Base-by-base conservation (phyloP, 306 rosid genomes). In the Senna siamea region DNA sequence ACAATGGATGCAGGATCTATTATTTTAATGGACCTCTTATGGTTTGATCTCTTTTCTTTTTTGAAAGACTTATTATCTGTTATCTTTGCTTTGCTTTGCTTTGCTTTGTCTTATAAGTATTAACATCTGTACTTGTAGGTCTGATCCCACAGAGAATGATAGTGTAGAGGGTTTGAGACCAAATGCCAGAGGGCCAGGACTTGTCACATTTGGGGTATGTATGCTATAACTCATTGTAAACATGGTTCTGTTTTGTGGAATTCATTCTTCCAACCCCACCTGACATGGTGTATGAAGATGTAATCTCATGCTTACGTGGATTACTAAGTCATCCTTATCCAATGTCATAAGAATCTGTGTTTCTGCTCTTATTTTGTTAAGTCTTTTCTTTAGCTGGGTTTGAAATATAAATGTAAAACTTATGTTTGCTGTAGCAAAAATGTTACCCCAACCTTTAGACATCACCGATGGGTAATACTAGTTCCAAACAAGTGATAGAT, bases 131-230 rank as follows among this genome's bases (percentile, higher is more conserved):
- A 23, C 72, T 48, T 81, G 79, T 85, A 95, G 99, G 99, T 95
- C 99, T 62, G 99, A 95, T 88, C 99, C 99, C 57, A 95, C 99
- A 28, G 99, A 95, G 81, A 95, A 95, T 15, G 99, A 95, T 56
- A 87, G 99, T 28, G 96, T 95, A 14, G 99, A 95, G 87, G 99
- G 99, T 70, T 84, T 95, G 87, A 92, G 99, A 85, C 99, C 99
- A 55, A 95, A 95, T 82, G 99, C 99, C 63, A 95, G 99, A 89
- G 99, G 99, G 57, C 99, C 99, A 8, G 99, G 99, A 74, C 99
- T 95, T 13, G 99, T 95, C 82, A 87, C 96, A 73, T 95, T 95
- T 54, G 99, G 99, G 92, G 99, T 95, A 90, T 8, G 86, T 79
- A 62, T 40, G 9, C 35, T 64, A 56, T 56, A 34, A 53, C 56